Percentiles rank a stretch among this genome's conserved stretches.
Conservation (phyloP, 306 rosid species). For the Cucurbita maxima region DNA sequence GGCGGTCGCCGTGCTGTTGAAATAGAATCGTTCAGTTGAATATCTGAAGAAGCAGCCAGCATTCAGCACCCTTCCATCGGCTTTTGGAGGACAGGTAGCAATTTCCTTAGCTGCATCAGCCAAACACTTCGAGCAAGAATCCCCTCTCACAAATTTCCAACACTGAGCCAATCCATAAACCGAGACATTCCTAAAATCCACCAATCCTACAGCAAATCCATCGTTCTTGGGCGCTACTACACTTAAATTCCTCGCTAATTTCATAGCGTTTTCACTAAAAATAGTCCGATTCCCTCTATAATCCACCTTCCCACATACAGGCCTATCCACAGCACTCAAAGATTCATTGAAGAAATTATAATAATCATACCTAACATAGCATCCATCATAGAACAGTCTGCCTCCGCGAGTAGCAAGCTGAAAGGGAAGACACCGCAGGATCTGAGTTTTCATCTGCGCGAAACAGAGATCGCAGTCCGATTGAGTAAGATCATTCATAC, state of each 20-base stretch:
- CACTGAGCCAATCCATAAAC: conserved; percentile 75
- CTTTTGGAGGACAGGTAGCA: conserved; percentile 28
- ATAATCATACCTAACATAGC: conserved; percentile 45
- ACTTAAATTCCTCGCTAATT: conserved; percentile 42
- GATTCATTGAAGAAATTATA: conserved; percentile 35
- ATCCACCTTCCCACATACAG: conserved; percentile 20
- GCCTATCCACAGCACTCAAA: conserved; percentile 15
- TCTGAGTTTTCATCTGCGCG: conserved; percentile 47
- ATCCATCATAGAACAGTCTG: conserved; percentile 43
- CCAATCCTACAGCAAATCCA: conserved; percentile 33
- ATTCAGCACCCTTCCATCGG: conserved; percentile 51
- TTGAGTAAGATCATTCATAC: conserved; percentile 47
- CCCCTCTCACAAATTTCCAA: conserved; percentile 37
- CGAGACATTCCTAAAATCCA: conserved; percentile 14
- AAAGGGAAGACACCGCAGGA: conserved; percentile 43
- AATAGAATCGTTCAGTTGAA: conserved; percentile 38
- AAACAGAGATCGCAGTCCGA: conserved; percentile 48
- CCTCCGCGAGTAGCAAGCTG: conserved; percentile 42
- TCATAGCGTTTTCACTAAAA: conserved; percentile 23
- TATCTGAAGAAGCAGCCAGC: conserved; percentile 60
- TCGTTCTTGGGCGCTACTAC: conserved; percentile 21
- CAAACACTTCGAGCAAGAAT: conserved; percentile 32
- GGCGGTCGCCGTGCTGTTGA: conserved; percentile 18
- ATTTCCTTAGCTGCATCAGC: conserved; percentile 21
- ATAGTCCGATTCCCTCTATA: conserved; percentile 12